phyloP scores from a whole-genome alignment of 495 filamentous ascomycete genomes.

The Alectoria sarmentosa region DNA sequence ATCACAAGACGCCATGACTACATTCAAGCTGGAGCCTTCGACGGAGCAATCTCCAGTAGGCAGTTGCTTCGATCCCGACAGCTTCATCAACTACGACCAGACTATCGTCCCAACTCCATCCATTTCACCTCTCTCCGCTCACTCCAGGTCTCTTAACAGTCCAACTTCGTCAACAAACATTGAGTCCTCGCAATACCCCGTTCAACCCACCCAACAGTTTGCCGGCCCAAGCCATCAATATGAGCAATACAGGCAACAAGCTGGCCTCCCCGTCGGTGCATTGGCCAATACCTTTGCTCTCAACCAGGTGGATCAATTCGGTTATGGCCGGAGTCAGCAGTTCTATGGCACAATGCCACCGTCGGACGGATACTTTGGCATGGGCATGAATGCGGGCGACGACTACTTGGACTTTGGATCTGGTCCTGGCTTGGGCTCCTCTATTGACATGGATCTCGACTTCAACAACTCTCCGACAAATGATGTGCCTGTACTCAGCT shows the following conservation, averaged over 20 bases:
- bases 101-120: conserved; percentile 39
- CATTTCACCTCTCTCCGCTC: conserved; percentile 35
- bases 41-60: conserved; percentile 2
- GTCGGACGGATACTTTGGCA: conserved; percentile 40
- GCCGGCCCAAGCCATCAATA: conserved; percentile 88
- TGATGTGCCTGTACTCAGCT: conserved; percentile 36
- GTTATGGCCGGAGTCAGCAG: conserved; percentile 44
- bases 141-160: conserved; percentile 30
- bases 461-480: conserved; percentile 45
- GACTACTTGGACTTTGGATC: conserved; percentile 50
- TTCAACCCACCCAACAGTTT: conserved; percentile 47
- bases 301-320: conserved; percentile 49
- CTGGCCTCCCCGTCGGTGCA: conserved; percentile 74
- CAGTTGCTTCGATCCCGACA: conserved; percentile 39
- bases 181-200: conserved; percentile 31
- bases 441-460: conserved; percentile 48
- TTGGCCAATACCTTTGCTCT: conserved; percentile 62
- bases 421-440: conserved; percentile 41
- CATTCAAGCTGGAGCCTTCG: conserved; percentile 16
- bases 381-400: conserved; percentile 47
- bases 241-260: conserved; percentile 84
- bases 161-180: conserved; percentile 33
- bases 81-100: conserved; percentile 46
- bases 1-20: conserved; percentile 11
- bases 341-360: conserved; percentile 36